Base-by-base conservation (phyloP, 2,329 filamentous ascomycete species). In the Teratosphaeria zuluensis region DNA sequence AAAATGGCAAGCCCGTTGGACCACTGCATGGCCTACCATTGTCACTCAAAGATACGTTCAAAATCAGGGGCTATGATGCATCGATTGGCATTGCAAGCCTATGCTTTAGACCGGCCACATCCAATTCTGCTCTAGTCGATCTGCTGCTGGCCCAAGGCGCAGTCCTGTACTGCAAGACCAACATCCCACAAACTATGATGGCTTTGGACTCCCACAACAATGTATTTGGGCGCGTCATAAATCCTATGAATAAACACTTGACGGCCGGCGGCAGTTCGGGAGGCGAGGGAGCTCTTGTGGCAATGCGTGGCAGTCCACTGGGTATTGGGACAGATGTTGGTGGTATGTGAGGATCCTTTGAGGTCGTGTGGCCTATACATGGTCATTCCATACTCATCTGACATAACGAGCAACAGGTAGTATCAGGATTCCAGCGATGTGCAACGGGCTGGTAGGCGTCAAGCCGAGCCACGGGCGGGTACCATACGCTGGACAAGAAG, bases 311-410 rank as follows among this genome's bases (percentile, higher is more conserved):
- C 0, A 78, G 75, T 9, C 62, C 78, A 0, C 63, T 82, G 0
- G 80, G 80, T 3, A 75, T 82, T 1, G 80, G 80, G 2, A 82
- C 80, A 3, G 80, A 83, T 64, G 76, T 82, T 7, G 80, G 80
- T n/a, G 79, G 80, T 48, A 48, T 28, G 24, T 28, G 24, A 28
- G 24, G 24, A 28, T 28, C 24, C 24, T 28, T 2, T 28, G 24
- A 28, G 24, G 24, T 28, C 24, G 24, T 28, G 2, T 28, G 24
- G 24, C 24, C 24, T 28, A 28, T 28, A 28, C 24, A 4, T 28
- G 24, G 24, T 28, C 42, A 19, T 16, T 48, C 42, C 42, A 8
- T 24, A 19, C 3, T 21, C 9, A n/a, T 48, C 42, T 19, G 16
- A 19, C 16, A 21, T 9, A 48, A 19, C n/a, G 42, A 6, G 42